Conservation (phyloP, 2,329 filamentous ascomycete genomes). For the Nemania serpens region DNA sequence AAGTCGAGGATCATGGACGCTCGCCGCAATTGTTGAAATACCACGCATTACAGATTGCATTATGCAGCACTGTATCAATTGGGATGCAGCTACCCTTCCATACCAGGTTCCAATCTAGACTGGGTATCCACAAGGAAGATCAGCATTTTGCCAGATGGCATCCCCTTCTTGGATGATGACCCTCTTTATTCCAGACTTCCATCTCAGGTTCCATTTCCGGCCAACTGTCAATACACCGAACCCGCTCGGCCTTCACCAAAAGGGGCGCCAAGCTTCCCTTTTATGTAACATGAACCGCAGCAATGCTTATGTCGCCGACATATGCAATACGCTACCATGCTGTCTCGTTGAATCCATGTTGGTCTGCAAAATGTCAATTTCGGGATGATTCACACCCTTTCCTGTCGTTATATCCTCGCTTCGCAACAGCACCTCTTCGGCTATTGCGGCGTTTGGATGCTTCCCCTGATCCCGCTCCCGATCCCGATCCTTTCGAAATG, state of each 20-base stretch:
- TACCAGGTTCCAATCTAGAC: constrained; percentile 40
- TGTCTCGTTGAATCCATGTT: constrained; percentile 27
- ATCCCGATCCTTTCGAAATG: constrained; percentile 47
- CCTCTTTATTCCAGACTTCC: constrained; percentile 37
- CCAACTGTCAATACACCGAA: constrained; percentile 32
- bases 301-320: constrained; percentile 28
- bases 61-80: constrained; percentile 31
- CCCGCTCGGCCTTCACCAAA: constrained; percentile 34
- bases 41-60: constrained; percentile 25
- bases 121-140: constrained; percentile 45
- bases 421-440: constrained; percentile 40
- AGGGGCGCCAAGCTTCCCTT: constrained; percentile 28
- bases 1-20: constrained; percentile 35
- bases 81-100: constrained; percentile 40
- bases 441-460: constrained; percentile 43
- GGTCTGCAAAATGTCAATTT: constrained; percentile 32
- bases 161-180: constrained; percentile 48
- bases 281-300: constrained; percentile 27
- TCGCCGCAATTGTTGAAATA: constrained; percentile 32
- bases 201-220: constrained; percentile 35
- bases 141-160: constrained; percentile 53
- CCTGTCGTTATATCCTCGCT: constrained; percentile 41
- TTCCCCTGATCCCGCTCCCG: constrained; percentile 39
- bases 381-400: constrained; percentile 36
- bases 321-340: constrained; percentile 19